Evolutionary conservation across 257 asterid genomes (phyloP).

Genomic region (Solanum sejunctum): DNA sequence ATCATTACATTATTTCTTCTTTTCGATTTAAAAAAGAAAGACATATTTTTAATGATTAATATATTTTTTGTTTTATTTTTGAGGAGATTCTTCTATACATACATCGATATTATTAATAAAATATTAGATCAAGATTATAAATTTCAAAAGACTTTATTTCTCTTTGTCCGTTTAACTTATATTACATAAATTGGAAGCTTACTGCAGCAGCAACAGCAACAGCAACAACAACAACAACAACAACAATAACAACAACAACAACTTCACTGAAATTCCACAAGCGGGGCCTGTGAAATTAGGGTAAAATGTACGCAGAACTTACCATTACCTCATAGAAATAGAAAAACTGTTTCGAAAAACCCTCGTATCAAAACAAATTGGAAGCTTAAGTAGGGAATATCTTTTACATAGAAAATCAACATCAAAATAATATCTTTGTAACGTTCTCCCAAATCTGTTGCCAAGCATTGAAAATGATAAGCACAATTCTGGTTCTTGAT

Average conservation of each 20-base stretch:
- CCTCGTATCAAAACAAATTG: not conserved
- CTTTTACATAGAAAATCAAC: not conserved
- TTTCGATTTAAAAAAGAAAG: too few relatives aligned
- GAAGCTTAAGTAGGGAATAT: not conserved
- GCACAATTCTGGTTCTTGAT: not conserved
- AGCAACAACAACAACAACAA: too few relatives aligned
- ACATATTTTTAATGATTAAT: not conserved
- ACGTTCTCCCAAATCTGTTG: not conserved
- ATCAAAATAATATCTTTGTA: not conserved
- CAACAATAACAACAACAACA: too few relatives aligned
- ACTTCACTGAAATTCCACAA: too few relatives aligned
- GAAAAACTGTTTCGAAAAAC: too few relatives aligned
- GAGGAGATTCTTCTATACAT: not conserved
- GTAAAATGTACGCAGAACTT: too few relatives aligned
- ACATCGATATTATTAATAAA: not conserved
- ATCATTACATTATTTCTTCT: too few relatives aligned
- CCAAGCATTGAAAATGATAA: not conserved
- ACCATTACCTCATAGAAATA: too few relatives aligned
- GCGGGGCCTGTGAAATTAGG: too few relatives aligned
- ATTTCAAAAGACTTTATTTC: not conserved
- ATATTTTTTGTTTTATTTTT: not conserved
- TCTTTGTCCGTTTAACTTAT: not conserved
- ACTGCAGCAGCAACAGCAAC: too few relatives aligned
- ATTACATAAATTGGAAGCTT: not conserved
- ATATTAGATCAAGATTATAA: not conserved